These are phyloP conservation scores for Chrysopogon serrulatus DNA, from an alignment of 176 grass and related monocot genomes.

Conservation along the genomic window DNA sequence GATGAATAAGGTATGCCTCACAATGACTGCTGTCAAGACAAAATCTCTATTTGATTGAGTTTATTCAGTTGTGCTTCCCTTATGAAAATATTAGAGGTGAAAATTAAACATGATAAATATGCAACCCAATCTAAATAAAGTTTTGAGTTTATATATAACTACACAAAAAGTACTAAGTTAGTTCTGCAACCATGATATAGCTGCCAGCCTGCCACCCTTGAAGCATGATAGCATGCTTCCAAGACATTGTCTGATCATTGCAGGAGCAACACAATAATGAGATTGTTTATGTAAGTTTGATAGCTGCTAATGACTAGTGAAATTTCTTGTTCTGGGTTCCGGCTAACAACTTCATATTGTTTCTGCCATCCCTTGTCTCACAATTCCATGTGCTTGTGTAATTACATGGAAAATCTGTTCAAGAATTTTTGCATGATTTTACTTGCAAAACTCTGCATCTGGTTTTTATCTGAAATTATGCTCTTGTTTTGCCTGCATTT, in stretches of 20 bases:
- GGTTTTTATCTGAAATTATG: not conserved
- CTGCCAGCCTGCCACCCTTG: too few relatives aligned
- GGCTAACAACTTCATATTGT: not conserved
- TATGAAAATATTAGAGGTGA: not conserved
- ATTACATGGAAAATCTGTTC: not conserved
- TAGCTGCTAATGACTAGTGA: not conserved
- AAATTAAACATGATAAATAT: not conserved
- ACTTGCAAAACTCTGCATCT: not conserved
- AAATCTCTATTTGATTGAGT: not conserved
- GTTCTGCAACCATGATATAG: not conserved
- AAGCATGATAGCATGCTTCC: not conserved
- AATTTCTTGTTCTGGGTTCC: not conserved
- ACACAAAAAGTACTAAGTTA: not conserved
- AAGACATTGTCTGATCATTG: not conserved
- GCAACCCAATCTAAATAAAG: not conserved
- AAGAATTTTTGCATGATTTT: not conserved
- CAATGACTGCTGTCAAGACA: not conserved
- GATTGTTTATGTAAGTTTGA: not conserved
- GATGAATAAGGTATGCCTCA: slow-evolving; percentile 79
- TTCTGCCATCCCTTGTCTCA: not conserved
- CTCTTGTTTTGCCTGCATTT: not conserved
- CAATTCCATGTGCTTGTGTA: not conserved
- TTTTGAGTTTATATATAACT: not conserved
- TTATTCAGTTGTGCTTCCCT: not conserved
- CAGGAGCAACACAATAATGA: not conserved